Conservation (phyloP, 305 asterid species). For the Galium porrigens region DNA sequence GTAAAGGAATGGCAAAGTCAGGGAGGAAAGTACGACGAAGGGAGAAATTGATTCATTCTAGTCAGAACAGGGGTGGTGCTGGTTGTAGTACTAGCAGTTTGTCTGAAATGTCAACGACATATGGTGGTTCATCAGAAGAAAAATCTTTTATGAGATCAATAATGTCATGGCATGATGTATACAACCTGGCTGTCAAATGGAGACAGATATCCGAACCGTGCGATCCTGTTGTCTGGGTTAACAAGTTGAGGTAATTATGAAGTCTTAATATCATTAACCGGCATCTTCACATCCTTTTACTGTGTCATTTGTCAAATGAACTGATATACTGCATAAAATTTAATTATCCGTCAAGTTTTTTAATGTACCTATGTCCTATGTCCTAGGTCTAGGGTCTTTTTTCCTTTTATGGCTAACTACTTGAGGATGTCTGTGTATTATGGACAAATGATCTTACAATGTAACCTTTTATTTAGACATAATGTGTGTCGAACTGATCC, state of each 20-base stretch:
- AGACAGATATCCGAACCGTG: conserved; percentile 98
- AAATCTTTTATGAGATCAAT: conserved; percentile 53
- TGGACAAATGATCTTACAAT: neutral
- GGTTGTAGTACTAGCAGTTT: conserved; percentile 90
- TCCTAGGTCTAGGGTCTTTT: conserved; percentile 1
- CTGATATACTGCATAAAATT: neutral
- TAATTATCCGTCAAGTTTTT: neutral
- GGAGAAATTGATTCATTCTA: conserved; percentile 47
- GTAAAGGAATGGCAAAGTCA: conserved; percentile 51
- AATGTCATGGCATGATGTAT: conserved; percentile 71
- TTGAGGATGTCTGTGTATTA: neutral
- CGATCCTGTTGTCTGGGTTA: conserved; percentile 90
- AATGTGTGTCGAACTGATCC: conserved; percentile 4
- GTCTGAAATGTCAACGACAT: conserved; percentile 41
- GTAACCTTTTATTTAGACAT: neutral
- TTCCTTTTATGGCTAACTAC: neutral
- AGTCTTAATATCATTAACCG: neutral
- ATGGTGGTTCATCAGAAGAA: conserved; percentile 45
- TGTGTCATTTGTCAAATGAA: neutral
- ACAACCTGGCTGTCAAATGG: conserved; percentile 87
- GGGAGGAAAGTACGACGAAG: conserved; percentile 63
- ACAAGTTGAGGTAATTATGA: conserved; percentile 61
- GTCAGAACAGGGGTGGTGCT: conserved; percentile 95
- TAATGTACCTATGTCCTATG: neutral
- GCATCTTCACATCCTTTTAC: neutral